Conservation (phyloP, 352 stramenopile genomes). For the Phytophthora hybrid region DNA sequence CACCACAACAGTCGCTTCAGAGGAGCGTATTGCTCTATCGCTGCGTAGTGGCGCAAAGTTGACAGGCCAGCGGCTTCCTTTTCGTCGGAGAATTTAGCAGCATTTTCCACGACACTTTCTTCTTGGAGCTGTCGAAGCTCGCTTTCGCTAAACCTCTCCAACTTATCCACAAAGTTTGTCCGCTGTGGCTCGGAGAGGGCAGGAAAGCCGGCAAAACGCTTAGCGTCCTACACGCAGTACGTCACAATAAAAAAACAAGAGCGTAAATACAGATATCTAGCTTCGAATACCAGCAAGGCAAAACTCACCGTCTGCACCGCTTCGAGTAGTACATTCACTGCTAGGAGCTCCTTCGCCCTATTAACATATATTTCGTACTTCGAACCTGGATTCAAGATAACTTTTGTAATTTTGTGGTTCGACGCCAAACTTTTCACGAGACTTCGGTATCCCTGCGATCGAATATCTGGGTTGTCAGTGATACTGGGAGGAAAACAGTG, state of each 20-base stretch:
- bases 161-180: constrained; percentile 77
- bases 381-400: constrained; percentile 38
- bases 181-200: constrained; percentile 52
- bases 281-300: background rate
- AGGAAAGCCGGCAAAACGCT: constrained; percentile 46
- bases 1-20: constrained; percentile 73
- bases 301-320: constrained; percentile 37
- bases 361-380: constrained; percentile 45
- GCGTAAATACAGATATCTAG: background rate
- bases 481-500: constrained; percentile 32
- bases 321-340: constrained; percentile 53
- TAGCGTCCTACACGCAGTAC: constrained; percentile 12
- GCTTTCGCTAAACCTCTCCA: constrained; percentile 60
- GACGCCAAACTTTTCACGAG: constrained; percentile 53
- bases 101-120: constrained; percentile 50
- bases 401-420: constrained; percentile 49
- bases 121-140: constrained; percentile 58
- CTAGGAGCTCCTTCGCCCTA: constrained; percentile 44
- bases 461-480: constrained; percentile 51
- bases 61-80: constrained; percentile 49
- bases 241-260: background rate
- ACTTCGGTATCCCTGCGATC: constrained; percentile 52
- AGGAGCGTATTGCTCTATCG: constrained; percentile 55
- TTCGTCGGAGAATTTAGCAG: constrained; percentile 22
- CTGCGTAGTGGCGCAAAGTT: constrained; percentile 61